These are phyloP conservation scores for Plasmopara muralis DNA, from an alignment of 352 stramenopile genomes.

Conservation along the genomic window DNA sequence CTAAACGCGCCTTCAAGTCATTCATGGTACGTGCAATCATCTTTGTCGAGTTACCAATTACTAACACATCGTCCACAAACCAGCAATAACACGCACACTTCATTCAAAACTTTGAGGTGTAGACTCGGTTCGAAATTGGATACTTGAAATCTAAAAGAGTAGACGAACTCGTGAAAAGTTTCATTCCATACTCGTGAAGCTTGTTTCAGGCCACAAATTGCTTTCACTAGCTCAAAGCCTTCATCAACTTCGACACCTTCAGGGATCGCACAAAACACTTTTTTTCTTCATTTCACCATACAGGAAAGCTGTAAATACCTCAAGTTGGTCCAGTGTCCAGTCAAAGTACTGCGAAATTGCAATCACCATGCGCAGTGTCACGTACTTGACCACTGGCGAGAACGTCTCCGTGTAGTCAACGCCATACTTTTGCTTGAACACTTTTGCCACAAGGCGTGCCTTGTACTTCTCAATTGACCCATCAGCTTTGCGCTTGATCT, in stretches of 20 bases:
- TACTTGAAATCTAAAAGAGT: neutral
- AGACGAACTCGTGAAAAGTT: no score
- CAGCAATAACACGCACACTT: neutral
- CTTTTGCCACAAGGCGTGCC: no score
- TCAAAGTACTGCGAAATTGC: conserved; percentile 1
- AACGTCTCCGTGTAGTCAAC: neutral
- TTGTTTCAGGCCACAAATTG: neutral
- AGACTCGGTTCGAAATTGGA: neutral
- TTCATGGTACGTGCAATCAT: neutral
- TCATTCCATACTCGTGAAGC: no score
- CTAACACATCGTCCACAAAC: neutral
- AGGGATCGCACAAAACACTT: neutral
- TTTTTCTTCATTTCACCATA: conserved; percentile 11
- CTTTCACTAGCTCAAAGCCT: conserved; percentile 7
- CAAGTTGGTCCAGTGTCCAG: conserved; percentile 6
- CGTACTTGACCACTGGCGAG: neutral
- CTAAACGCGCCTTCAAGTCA: neutral
- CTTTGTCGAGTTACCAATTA: neutral
- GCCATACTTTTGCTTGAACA: no score
- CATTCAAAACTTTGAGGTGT: conserved; percentile 1
- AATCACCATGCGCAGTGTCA: conserved; percentile 4
- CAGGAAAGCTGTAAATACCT: conserved; percentile 11
- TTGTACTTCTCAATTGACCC: conserved; percentile 27
- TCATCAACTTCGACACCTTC: conserved; percentile 2
- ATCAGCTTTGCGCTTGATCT: conserved; percentile 30